These are phyloP conservation scores for Hortiboletus campestris DNA, from an alignment of 768 basidiomycete genomes.

Conservation along the genomic window DNA sequence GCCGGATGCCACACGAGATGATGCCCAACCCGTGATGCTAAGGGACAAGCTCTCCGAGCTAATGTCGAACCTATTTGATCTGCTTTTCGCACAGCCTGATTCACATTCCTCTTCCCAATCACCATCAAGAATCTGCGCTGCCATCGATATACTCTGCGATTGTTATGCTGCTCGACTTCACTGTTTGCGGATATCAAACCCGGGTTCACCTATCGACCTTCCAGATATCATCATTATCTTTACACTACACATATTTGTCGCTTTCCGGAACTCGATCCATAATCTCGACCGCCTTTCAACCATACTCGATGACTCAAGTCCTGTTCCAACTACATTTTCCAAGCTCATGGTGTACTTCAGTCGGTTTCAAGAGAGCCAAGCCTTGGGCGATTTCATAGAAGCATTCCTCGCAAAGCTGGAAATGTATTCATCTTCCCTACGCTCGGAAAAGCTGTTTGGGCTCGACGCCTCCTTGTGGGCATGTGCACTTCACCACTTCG, in stretches of 20 bases:
- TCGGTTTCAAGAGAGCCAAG: conserved; percentile 8
- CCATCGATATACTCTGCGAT: conserved; percentile 27
- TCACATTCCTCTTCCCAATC: background rate
- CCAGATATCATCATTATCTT: conserved; percentile 26
- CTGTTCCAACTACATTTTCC: conserved; percentile 32
- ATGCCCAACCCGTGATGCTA: conserved; percentile 3
- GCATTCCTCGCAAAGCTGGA: conserved; percentile 24
- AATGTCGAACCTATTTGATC: conserved; percentile 24
- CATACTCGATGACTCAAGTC: conserved; percentile 28
- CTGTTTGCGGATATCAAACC: conserved; percentile 3
- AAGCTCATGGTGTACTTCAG: conserved; percentile 25
- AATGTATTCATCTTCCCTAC: conserved; percentile 31
- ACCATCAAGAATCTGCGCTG: conserved; percentile 9
- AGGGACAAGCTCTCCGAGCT: conserved; percentile 21
- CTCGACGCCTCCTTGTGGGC: conserved; percentile 55
- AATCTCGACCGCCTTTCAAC: conserved; percentile 15
- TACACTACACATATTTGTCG: conserved; percentile 18
- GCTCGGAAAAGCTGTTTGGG: conserved; percentile 33
- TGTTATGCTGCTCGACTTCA: conserved; percentile 23
- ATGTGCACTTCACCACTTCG: conserved; percentile 48
- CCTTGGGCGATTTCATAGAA: conserved; percentile 16
- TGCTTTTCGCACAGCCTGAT: conserved; percentile 11
- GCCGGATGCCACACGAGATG: background rate
- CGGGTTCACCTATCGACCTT: conserved; percentile 15
- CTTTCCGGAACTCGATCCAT: conserved; percentile 7